Percentiles rank a stretch among this genome's conserved stretches.
Conservation (phyloP, 176 grass and related monocot species). For the Carex littledalei region DNA sequence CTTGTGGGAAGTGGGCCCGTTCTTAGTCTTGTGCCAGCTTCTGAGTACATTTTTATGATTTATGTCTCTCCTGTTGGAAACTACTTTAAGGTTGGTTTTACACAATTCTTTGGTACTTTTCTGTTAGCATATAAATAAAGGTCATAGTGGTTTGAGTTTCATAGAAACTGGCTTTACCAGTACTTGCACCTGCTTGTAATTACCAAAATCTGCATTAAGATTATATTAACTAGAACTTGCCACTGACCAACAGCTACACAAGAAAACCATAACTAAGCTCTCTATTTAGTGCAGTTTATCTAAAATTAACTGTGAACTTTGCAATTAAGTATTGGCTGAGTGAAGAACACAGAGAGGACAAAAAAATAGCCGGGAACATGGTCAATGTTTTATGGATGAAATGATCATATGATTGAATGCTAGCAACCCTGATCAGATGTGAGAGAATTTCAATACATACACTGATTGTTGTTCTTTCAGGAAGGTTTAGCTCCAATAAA, state of each 20-base stretch:
- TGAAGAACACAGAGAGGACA: neutral
- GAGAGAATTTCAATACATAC: neutral
- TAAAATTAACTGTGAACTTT: conserved; percentile 11
- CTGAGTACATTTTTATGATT: conserved; percentile 92
- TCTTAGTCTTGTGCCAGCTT: conserved; percentile 85
- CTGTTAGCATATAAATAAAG: neutral
- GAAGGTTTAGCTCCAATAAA: conserved; percentile 96
- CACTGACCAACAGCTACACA: neutral
- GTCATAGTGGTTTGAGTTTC: neutral
- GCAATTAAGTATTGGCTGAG: neutral
- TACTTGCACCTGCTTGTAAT: neutral
- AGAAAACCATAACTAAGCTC: neutral
- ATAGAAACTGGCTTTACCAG: neutral
- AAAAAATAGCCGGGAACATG: neutral
- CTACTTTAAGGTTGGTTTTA: conserved; percentile 77
- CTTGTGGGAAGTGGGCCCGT: conserved; percentile 82
- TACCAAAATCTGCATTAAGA: neutral
- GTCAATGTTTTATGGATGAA: neutral
- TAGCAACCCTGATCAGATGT: neutral
- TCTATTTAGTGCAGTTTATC: neutral
- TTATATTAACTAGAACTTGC: neutral
- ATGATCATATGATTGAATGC: neutral
- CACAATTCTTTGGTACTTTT: neutral
- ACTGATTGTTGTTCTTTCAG: conserved; percentile 35
- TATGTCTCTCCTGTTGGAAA: conserved; percentile 96